Percentiles rank a stretch among this genome's conserved stretches.
phyloP scores from a whole-genome alignment of 2,329 filamentous ascomycete species.

The Bipolaris gigantea region DNA sequence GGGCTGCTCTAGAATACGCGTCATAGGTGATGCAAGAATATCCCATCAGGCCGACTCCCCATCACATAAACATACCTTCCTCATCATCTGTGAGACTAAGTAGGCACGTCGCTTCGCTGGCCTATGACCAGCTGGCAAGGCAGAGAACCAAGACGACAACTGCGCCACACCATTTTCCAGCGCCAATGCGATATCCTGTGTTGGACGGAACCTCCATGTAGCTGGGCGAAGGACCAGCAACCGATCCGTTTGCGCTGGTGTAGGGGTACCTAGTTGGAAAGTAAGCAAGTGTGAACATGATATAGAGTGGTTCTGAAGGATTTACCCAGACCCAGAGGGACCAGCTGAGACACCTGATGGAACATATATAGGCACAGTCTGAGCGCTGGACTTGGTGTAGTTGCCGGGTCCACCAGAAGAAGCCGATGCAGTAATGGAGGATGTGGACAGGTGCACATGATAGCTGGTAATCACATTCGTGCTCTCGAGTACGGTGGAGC shows the following conservation, averaged over 20 bases:
- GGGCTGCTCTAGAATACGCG: conserved; percentile 19
- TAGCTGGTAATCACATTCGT: conserved; percentile 33
- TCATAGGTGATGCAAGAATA: conserved; percentile 24
- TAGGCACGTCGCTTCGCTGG: background rate
- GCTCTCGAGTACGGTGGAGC: conserved; percentile 17
- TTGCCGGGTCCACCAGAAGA: conserved; percentile 9
- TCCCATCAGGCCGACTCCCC: conserved; percentile 15
- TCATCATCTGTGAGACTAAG: conserved; percentile 8
- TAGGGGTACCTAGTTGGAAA: conserved; percentile 19
- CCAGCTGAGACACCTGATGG: conserved; percentile 20
- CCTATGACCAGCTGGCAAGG: conserved; percentile 33
- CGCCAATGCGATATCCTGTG: conserved; percentile 24
- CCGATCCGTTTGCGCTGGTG: conserved; percentile 26
- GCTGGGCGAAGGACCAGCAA: conserved; percentile 29
- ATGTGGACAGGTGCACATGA: conserved; percentile 27
- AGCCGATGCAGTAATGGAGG: conserved; percentile 20
- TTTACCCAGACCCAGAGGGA: conserved; percentile 35
- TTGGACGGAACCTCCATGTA: conserved; percentile 30
- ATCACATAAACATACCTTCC: conserved; percentile 16
- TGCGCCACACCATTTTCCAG: conserved; percentile 28
- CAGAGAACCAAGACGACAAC: conserved; percentile 33
- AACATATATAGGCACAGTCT: conserved; percentile 23
- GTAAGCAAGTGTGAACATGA: conserved; percentile 9
- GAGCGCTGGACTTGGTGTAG: conserved; percentile 19
- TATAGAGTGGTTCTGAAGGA: background rate